Evolutionary conservation across 495 filamentous ascomycete species (phyloP).

Genomic region (Hypoxylon lienhwacheense): DNA sequence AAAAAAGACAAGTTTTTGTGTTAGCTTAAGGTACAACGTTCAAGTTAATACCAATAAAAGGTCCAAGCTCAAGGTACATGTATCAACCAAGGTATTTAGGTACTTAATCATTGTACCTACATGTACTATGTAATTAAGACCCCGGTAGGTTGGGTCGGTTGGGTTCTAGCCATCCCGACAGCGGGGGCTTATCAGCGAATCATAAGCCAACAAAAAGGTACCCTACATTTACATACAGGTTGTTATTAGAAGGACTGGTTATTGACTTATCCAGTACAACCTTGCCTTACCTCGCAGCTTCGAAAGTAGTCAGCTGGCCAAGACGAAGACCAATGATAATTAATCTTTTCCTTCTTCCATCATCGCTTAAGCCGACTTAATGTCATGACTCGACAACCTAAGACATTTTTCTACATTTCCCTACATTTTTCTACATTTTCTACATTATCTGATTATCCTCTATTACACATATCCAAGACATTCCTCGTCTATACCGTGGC

Average conservation of each 20-base stretch:
- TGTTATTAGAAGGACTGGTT: neutral
- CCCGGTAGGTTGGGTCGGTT: slow-evolving; percentile 13
- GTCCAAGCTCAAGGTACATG: slow-evolving; percentile 8
- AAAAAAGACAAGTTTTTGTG: too few species aligned
- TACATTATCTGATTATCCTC: neutral
- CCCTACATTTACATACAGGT: slow-evolving; percentile 20
- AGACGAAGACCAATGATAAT: slow-evolving; percentile 9
- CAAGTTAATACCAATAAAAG: too few species aligned
- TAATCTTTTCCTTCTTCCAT: slow-evolving; percentile 3
- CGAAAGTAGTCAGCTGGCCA: slow-evolving; percentile 24
- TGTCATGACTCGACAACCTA: slow-evolving; percentile 21
- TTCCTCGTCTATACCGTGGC: slow-evolving; percentile 7
- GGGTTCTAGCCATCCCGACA: slow-evolving; percentile 22
- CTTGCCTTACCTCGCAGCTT: slow-evolving; percentile 19
- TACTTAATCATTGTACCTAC: too few species aligned
- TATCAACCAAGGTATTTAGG: slow-evolving; percentile 11
- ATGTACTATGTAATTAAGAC: slow-evolving; percentile 13
- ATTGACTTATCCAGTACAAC: slow-evolving; percentile 13
- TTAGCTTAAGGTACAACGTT: too few species aligned
- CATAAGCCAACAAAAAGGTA: slow-evolving; percentile 19
- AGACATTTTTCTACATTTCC: slow-evolving; percentile 13
- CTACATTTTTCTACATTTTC: neutral
- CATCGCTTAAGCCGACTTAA: slow-evolving; percentile 1
- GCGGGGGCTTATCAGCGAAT: slow-evolving; percentile 35
- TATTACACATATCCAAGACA: neutral